Evolutionary conservation across 73 alveolate genomes (phyloP), one percentile per base, ranked within the genome.

Genomic region (Paramecium sonneborni): DNA sequence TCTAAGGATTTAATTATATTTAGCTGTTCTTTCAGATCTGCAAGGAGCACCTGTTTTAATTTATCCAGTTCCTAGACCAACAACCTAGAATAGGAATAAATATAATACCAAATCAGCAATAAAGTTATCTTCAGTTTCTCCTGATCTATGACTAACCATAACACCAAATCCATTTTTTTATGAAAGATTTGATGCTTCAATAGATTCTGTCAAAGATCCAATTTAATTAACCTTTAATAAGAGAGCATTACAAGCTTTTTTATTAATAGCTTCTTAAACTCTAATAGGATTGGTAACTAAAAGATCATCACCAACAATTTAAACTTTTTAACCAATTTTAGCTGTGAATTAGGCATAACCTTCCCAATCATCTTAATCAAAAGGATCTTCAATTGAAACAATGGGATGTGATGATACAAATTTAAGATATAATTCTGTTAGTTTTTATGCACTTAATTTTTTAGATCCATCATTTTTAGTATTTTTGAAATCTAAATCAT

Each of bases 11-110:
- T 98, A 98, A 92, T 98, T 98, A 96, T 98, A 98, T 92, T 98
- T 98, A 37, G 99, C 99, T 74, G 96, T 93, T 93, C 99, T 96
- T 82, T 97, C 99, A 41, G 99, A 96, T 90, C 99, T 96, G 98
- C 99, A 98, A 11, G 99, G 99, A 34, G 99, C 99, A 21, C 99
- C 99, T 69, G 99, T 97, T 95, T 98, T 98, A 94, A 97, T 98
- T 92, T 98, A 97, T 68, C 99, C 99, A 85, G 99, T 97, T 44
- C 98, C 98, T 26, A 96, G 97, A 15, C 99, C 99, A 34, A 97
- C 99, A 55, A 95, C 99, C 90, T 79, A 43, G 6, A 7, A 32
- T 35, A 72, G 14, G 24, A 72, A 23, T 38, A 11, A 20, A 62
- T n/a, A 30, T 62, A 12, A 1, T 0, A 79, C 94, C 38, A 98